These are phyloP conservation scores for Fagopyrum esculentum DNA, from an alignment of 148 eudicot species.

Conservation along the genomic window DNA sequence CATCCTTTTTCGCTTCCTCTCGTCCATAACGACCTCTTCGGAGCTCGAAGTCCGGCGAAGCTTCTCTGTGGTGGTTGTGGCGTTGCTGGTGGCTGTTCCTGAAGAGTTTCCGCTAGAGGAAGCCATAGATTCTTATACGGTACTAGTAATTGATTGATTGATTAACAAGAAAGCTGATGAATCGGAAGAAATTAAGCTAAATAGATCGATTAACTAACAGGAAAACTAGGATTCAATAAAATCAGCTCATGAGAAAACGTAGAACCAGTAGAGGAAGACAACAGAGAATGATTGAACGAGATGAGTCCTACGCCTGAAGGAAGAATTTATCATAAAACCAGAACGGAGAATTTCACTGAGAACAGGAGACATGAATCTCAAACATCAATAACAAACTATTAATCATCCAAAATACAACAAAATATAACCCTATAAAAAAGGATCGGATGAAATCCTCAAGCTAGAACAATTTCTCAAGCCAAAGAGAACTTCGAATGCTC, in stretches of 20 bases:
- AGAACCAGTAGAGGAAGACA: conserved; percentile 92
- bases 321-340: conserved; percentile 86
- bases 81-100: conserved; percentile 33
- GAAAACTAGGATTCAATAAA: not conserved
- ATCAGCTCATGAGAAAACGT: conserved; percentile 58
- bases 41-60: conserved; percentile 29
- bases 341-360: conserved; percentile 75
- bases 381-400: conserved; percentile 52
- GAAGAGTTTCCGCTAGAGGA: conserved; percentile 26
- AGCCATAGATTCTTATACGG: not conserved
- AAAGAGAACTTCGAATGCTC: not conserved
- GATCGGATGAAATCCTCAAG: not conserved
- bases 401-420: conserved; percentile 29
- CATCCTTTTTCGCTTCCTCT: conserved; percentile 66
- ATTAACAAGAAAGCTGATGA: not conserved
- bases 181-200: not conserved
- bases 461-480: not conserved
- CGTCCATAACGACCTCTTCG: conserved; percentile 34
- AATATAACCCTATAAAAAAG: not conserved
- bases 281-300: conserved; percentile 94
- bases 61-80: conserved; percentile 19
- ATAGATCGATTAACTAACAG: not conserved
- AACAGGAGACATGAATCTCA: conserved; percentile 85
- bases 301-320: conserved; percentile 81
- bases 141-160: not conserved